These are phyloP conservation scores for Suillus lakei DNA, from an alignment of 768 basidiomycete genomes.

Conservation along the genomic window DNA sequence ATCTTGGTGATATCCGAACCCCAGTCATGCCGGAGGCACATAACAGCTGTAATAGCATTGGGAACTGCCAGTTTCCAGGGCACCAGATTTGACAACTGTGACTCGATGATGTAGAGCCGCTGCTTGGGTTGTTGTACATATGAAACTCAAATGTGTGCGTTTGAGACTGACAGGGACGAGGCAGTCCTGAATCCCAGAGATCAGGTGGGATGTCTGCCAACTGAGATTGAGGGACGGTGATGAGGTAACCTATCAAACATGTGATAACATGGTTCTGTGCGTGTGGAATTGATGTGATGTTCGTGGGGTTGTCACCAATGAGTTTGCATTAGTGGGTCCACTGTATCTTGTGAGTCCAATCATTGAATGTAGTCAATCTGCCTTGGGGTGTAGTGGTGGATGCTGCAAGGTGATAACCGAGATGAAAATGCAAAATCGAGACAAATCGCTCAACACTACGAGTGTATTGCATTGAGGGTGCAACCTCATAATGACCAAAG, in stretches of 20 bases:
- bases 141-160: background rate
- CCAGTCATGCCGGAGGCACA: slow-evolving; percentile 10
- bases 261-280: background rate
- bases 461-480: background rate
- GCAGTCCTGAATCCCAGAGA: slow-evolving; percentile 3
- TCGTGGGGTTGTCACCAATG: background rate
- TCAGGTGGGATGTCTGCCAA: background rate
- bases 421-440: background rate
- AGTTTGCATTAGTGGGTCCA: background rate
- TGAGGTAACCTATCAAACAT: background rate
- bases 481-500: background rate
- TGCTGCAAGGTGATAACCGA: background rate
- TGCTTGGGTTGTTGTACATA: background rate
- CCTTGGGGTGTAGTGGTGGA: background rate
- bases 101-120: background rate
- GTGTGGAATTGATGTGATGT: background rate
- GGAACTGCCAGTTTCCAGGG: background rate
- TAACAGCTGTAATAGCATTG: background rate
- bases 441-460: background rate
- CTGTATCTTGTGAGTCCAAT: background rate
- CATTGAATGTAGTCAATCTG: background rate
- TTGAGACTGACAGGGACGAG: background rate
- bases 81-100: background rate
- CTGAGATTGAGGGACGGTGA: background rate
- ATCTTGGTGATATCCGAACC: background rate